Percentiles rank a stretch among this genome's conserved stretches.
Evolutionary conservation across 2,329 filamentous ascomycete species (phyloP).

Genomic region (Didymella pomorum): DNA sequence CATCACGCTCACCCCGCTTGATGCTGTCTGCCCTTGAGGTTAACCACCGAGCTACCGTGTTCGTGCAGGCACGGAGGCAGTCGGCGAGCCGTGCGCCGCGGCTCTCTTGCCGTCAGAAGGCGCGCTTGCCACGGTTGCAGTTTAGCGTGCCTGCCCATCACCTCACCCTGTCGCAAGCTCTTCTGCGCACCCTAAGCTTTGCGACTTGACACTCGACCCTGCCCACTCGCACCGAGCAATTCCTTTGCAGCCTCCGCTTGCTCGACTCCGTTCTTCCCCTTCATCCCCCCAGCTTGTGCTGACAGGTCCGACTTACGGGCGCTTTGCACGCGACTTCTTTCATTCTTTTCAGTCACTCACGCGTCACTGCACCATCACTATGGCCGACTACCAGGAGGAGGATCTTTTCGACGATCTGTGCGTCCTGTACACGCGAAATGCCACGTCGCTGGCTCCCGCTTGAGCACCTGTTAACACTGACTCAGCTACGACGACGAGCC

Average conservation of each 20-base stretch:
- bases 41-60: slow-evolving; percentile 13
- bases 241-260: slow-evolving; percentile 3
- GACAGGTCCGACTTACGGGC: neutral
- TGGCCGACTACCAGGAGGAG: slow-evolving; percentile 78
- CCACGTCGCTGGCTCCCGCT: neutral
- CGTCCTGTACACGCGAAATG: slow-evolving; percentile 51
- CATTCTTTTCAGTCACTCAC: slow-evolving; percentile 1
- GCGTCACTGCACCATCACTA: slow-evolving; percentile 7
- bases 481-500: slow-evolving; percentile 53
- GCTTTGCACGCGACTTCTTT: slow-evolving; percentile 3
- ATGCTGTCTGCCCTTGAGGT: slow-evolving; percentile 11
- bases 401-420: slow-evolving; percentile 97
- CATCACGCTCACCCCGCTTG: slow-evolving; percentile 21
- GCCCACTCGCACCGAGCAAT: slow-evolving; percentile 1
- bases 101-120: slow-evolving; percentile 13
- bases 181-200: slow-evolving; percentile 12
- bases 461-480: slow-evolving; percentile 22
- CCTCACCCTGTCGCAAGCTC: slow-evolving; percentile 12
- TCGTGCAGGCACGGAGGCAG: slow-evolving; percentile 4
- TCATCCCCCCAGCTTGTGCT: neutral
- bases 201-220: slow-evolving; percentile 4
- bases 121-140: slow-evolving; percentile 3
- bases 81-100: slow-evolving; percentile 3
- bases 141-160: slow-evolving; percentile 7
- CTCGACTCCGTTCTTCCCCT: neutral